Conservation (phyloP, 352 stramenopile genomes). For the Globisporangium ultimum region DNA sequence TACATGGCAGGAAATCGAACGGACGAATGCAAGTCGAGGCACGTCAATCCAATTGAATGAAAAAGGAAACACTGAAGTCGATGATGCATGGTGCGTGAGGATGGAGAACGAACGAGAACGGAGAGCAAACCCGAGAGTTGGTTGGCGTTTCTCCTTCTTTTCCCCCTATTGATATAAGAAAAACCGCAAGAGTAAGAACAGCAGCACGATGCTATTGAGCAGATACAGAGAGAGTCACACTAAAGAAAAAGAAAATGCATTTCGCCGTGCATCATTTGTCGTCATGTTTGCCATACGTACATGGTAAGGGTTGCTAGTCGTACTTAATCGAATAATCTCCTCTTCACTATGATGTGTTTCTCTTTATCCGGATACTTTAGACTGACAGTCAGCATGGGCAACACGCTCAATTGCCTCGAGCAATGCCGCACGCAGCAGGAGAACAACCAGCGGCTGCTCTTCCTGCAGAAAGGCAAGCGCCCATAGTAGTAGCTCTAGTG, state of each 20-base stretch:
- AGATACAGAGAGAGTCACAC: background rate
- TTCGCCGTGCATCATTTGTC: background rate
- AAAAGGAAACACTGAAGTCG: conserved; percentile 3
- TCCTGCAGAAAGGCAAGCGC: conserved; percentile 66
- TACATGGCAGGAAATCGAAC: conserved; percentile 9
- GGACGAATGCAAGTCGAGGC: conserved; percentile 1
- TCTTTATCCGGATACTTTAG: background rate
- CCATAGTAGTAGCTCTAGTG: background rate
- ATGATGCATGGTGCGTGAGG: background rate
- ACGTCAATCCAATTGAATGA: conserved; percentile 6
- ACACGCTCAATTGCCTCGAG: conserved; percentile 76
- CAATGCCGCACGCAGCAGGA: conserved; percentile 71
- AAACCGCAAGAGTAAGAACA: background rate
- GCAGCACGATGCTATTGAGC: background rate
- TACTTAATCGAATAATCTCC: background rate
- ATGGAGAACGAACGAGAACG: background rate
- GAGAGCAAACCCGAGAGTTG: too few relatives aligned
- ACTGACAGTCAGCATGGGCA: conserved; percentile 42
- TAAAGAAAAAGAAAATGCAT: background rate
- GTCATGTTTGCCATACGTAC: too few relatives aligned
- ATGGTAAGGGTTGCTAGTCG: background rate
- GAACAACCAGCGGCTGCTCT: conserved; percentile 52
- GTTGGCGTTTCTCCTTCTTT: too few relatives aligned
- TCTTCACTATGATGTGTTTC: background rate
- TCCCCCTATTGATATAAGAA: too few relatives aligned